These are phyloP conservation scores for Leersia perrieri DNA, from an alignment of 176 grass and related monocot genomes.

Conservation along the genomic window DNA sequence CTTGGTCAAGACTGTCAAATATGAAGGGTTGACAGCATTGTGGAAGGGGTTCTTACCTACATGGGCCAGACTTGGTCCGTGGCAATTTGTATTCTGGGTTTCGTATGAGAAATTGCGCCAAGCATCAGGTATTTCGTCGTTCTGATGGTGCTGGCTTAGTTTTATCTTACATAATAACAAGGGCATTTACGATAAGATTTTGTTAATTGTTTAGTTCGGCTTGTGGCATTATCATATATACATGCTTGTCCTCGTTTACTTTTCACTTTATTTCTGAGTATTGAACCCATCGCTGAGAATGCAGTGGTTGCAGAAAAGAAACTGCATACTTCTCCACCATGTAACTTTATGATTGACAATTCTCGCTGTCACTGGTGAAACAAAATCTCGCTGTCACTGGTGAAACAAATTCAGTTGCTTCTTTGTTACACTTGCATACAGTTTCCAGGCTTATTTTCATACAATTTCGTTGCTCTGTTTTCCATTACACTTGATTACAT, in stretches of 20 bases:
- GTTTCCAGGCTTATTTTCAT: not conserved
- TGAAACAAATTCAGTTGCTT: not conserved
- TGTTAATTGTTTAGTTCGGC: not conserved
- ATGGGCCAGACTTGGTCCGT: conserved; percentile 84
- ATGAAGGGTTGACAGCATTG: conserved; percentile 54
- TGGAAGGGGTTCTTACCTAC: conserved; percentile 92
- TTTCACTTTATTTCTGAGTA: not conserved
- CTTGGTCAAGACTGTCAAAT: conserved; percentile 64
- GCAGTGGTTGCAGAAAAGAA: not conserved
- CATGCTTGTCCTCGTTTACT: not conserved
- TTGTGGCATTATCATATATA: not conserved
- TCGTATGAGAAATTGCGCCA: conserved; percentile 70
- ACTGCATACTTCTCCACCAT: not conserved
- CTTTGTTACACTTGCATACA: not conserved
- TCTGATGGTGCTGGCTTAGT: conserved; percentile 34
- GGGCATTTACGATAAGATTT: not conserved
- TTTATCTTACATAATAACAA: not conserved
- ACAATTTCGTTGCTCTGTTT: not conserved
- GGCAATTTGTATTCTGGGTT: conserved; percentile 96
- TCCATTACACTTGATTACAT: not conserved
- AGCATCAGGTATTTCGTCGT: conserved; percentile 69
- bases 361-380: not conserved
- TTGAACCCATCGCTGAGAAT: not conserved
- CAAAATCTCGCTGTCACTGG: not conserved
- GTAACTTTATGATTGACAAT: not conserved